A percentile compares a stretch with the other conserved stretches of the same genome.
phyloP scores from a whole-genome alignment of 169 alveolate species.

The Neospora caninum region DNA sequence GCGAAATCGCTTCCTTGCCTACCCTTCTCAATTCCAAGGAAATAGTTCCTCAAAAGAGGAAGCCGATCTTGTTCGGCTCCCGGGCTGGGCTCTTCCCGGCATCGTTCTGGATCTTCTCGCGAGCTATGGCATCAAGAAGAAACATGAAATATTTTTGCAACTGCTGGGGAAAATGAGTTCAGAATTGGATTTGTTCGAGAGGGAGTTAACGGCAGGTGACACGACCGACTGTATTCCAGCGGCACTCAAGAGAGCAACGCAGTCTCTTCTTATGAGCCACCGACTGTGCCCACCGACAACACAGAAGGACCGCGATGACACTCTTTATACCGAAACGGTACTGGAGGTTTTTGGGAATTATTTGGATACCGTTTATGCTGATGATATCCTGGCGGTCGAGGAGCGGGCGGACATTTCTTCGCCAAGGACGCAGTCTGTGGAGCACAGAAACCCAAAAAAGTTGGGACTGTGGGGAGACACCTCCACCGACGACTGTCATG shows the following conservation, averaged over 20 bases:
- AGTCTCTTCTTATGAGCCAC: background rate
- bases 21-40: background rate
- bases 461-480: background rate
- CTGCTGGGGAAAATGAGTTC: background rate
- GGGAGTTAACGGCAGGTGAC: background rate
- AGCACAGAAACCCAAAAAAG: background rate
- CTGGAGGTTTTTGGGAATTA: background rate
- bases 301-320: background rate
- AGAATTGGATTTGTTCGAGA: background rate
- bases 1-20: background rate
- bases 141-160: background rate
- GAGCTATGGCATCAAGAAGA: constrained; percentile 1
- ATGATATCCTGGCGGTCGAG: background rate
- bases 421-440: background rate
- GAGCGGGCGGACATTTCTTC: background rate
- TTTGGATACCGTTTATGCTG: background rate
- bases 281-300: background rate
- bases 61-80: background rate
- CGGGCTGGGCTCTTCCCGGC: constrained; percentile 9
- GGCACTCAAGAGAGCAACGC: background rate
- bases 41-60: background rate
- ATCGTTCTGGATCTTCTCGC: background rate
- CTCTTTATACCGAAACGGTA: background rate
- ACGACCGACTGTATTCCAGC: background rate
- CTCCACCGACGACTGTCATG: background rate